Evolutionary conservation across 345 rosid genomes (phyloP), one percentile per base, ranked within the genome.

Genomic region (Reutealis trisperma): DNA sequence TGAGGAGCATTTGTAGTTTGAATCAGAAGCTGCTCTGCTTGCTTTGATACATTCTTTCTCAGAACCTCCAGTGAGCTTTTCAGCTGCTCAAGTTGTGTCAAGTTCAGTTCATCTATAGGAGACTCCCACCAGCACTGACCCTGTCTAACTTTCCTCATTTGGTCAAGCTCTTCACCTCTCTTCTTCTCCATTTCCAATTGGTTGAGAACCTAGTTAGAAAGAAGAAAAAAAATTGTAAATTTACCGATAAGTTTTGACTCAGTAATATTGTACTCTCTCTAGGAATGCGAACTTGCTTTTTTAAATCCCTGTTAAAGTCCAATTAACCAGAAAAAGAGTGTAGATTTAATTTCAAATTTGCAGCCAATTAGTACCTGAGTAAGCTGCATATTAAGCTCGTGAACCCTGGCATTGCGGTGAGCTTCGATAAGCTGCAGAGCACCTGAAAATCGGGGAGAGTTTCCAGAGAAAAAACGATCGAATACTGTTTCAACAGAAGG

Each of bases 61-160:
- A 92, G 80, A 57, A 79, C 84, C 76, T 76, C 81, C 55, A 92
- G 55, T 0, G 85, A 72, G 22, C 63, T 15, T 62, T 79, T 84
- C 63, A 90, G 51, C 63, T 79, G 84, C 75, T 77, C 72, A 5
- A 90, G 87, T 72, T 86, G 85, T 7, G 59, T 7, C 10, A 73
- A 3, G 42, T 41, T 70, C 1, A 89, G 82, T 24, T 74, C 76
- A 5, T 81, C 87, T 0, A 82, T 8, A 1, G 90, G 89, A 2
- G 81, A 70, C 68, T 85, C 85, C 95, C 94, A 92, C 91, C 92
- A 87, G 45, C 77, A 73, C 61, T 68, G 80, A 12, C 19, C 65
- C 63, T 72, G 60, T 27, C 62, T 73, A 2, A 67, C 81, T 61
- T 77, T 84, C 59, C 69, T 80, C 44, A 79, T 73, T 58, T 63